Conservation (phyloP, 257 asterid species). For the Coffea canephora region DNA sequence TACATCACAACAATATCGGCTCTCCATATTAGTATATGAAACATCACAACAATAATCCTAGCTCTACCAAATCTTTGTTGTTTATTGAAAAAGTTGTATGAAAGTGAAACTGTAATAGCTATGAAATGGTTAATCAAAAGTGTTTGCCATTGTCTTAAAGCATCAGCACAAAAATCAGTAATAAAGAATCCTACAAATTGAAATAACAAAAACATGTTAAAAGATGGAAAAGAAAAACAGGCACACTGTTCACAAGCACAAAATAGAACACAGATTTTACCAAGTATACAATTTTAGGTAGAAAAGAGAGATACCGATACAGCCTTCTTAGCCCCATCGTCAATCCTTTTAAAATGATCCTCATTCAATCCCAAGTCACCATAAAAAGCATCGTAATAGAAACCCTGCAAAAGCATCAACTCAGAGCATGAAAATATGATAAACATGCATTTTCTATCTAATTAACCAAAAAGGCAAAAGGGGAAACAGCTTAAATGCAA, state of each 20-base stretch:
- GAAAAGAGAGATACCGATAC: conserved; percentile 56
- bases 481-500: neutral
- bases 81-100: neutral
- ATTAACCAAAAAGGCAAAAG: neutral
- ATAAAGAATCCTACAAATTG: neutral
- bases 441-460: neutral
- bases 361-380: conserved; percentile 89
- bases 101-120: neutral
- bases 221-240: neutral
- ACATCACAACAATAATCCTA: neutral
- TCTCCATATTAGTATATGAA: neutral
- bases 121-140: neutral
- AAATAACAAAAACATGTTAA: neutral
- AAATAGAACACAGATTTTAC: no score
- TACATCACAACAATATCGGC: neutral
- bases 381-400: conserved; percentile 94
- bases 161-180: neutral
- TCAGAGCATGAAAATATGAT: conserved; percentile 23
- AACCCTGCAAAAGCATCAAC: conserved; percentile 60
- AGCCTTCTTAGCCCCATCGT: conserved; percentile 75
- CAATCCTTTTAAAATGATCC: conserved; percentile 79
- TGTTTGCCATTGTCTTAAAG: neutral
- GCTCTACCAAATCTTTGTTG: neutral
- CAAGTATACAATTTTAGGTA: neutral
- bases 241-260: neutral